phyloP scores from a whole-genome alignment of 495 filamentous ascomycete genomes.

The Lepidopterella palustris region DNA sequence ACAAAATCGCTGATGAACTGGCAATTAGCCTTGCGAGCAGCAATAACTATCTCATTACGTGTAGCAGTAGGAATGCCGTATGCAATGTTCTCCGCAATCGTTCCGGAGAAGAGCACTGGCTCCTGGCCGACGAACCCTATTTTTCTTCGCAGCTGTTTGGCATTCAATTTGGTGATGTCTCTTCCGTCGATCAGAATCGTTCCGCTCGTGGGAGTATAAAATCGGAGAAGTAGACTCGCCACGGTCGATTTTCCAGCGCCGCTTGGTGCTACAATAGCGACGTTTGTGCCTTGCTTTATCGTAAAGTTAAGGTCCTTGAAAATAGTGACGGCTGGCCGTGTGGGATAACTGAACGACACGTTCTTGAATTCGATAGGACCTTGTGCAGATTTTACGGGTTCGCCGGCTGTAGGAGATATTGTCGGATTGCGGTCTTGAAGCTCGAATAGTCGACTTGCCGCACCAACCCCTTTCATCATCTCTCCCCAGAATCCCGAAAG shows the following conservation, averaged over 20 bases:
- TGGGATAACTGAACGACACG: constrained; percentile 83
- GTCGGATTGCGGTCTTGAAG: constrained; percentile 86
- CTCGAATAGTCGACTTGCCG: constrained; percentile 90
- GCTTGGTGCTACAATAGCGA: constrained; percentile 92
- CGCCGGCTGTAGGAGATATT: constrained; percentile 75
- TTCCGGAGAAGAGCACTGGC: constrained; percentile 91
- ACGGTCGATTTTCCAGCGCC: constrained; percentile 96
- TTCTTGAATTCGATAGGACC: constrained; percentile 82
- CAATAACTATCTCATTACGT: constrained; percentile 71
- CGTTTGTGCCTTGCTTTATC: constrained; percentile 86
- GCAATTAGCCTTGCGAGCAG: constrained; percentile 92
- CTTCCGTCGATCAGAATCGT: constrained; percentile 74
- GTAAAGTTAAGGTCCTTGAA: constrained; percentile 85
- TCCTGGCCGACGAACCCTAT: constrained; percentile 95
- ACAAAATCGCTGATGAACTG: constrained; percentile 91
- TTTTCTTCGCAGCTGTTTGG: constrained; percentile 85
- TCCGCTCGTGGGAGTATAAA: constrained; percentile 79
- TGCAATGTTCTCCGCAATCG: constrained; percentile 92
- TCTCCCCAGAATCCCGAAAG: constrained; percentile 95
- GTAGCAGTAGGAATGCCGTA: constrained; percentile 82
- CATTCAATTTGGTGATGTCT: constrained; percentile 82
- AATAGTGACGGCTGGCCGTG: constrained; percentile 80
- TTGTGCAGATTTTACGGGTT: constrained; percentile 69
- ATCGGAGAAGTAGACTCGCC: constrained; percentile 76
- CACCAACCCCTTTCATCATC: constrained; percentile 97